Conservation (phyloP, 1,284 basidiomycete species). For the Pterula multifida region DNA sequence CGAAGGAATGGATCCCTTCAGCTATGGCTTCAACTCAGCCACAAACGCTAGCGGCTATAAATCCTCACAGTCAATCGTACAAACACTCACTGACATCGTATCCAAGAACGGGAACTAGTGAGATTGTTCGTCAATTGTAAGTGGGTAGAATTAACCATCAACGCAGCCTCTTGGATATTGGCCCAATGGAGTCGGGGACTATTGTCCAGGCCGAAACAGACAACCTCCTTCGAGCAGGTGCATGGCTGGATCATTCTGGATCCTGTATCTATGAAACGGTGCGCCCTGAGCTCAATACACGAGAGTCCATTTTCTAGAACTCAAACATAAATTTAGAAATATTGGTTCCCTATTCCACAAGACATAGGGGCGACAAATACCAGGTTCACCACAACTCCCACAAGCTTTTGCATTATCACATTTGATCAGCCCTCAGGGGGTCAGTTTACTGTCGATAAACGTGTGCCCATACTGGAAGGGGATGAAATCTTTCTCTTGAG, state of each 20-base stretch:
- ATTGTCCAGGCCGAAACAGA: neutral
- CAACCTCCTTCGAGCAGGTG: neutral
- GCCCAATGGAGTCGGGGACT: neutral
- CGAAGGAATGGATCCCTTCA: conserved; percentile 1
- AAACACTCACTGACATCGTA: neutral
- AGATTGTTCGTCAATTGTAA: neutral
- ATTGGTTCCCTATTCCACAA: neutral
- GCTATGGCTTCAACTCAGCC: neutral
- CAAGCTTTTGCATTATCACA: neutral
- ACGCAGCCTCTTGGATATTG: neutral
- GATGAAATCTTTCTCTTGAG: neutral
- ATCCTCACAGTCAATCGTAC: neutral
- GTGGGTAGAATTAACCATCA: no score
- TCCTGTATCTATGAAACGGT: neutral
- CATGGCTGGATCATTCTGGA: neutral
- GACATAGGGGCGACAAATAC: neutral
- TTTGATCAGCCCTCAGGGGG: neutral
- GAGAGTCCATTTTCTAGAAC: no score
- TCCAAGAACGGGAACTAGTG: neutral
- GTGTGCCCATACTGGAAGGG: neutral
- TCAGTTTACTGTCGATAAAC: neutral
- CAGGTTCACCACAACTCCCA: neutral
- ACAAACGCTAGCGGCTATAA: neutral
- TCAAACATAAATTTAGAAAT: neutral
- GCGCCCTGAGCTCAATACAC: no score